Base-by-base conservation (phyloP, 2,329 filamentous ascomycete genomes). In the Fusarium dimerum region DNA sequence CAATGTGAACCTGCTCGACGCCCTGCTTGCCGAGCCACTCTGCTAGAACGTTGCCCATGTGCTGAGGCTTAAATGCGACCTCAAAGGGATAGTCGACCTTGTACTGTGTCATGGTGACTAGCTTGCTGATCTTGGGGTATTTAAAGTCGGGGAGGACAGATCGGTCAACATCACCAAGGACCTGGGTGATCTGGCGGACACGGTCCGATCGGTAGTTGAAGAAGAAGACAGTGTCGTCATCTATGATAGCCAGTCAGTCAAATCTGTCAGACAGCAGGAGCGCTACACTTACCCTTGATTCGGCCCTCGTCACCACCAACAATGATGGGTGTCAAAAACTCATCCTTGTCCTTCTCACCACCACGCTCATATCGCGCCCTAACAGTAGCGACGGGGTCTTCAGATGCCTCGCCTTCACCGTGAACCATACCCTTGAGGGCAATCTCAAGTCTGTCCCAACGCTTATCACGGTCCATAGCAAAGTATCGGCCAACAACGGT, bases 201-300 rank as follows among this genome's bases (percentile, higher is more conserved):
- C 94, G 92, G 73, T 99, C 94, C 52, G 94, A 97, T 68, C 94
- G 91, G 83, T 99, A 99, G 86, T 99, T 99, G 89, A 99, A 99
- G 85, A 97, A 97, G 84, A 97, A 97, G 67, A 97, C 83, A 48
- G 91, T 93, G 71, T 99, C 94, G 62, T 89, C 82, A 69, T 97
- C 92, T 92, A 20, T 9, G 15, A 13, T 1, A 42, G 36, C n/a
- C n/a, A n/a, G 43, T 61, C 48, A 61, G 52, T 34, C 12, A 16
- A 12, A 15, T 30, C 34, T 16, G n/a, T 8, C n/a, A n/a, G 13
- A 20, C 12, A n/a, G 11, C 10, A 41, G 16, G 20, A 18, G 2
- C 6, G 40, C 40, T 39, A 15, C 5, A 61, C 77, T 63, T 75
- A 89, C 88, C 89, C 79, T 96, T 86, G 70, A 99, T 87, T 65